Base-by-base conservation (phyloP, 1,284 basidiomycete genomes). In the Moniliophthora roreri region DNA sequence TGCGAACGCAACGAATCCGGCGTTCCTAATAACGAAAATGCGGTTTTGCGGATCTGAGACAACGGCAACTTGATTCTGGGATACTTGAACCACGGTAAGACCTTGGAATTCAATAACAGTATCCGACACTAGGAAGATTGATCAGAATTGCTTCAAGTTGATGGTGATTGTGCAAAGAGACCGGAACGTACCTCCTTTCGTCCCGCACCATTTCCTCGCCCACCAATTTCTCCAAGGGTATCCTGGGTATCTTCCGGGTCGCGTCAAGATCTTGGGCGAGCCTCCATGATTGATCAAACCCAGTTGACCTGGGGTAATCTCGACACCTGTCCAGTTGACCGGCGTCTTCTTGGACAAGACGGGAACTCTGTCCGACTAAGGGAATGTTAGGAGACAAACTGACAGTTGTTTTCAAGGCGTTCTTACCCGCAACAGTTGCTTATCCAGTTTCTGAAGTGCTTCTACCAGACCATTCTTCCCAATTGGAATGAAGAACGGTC, bases 191-290 rank as follows among this genome's bases (percentile, higher is more conserved):
- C 87, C 66, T 63, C 85, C 87, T 63, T 78, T 80, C 3, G 80
- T 85, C 21, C 87, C 89, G 53, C 67, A 62, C 80, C 81, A 91
- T 15, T 72, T 67, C 13, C 89, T 75, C 5, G 88, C 88, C 86
- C 88, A 91, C 89, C 89, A 91, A 59, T 91, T 91, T 9, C 86
- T 76, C 45, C 89, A 73, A 15, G 88, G 88, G 65, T 84, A 84
- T 0, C 80, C 75, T 9, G 89, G 88, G 61, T 91, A 91, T 13
- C 87, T 82, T 28, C 89, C 89, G 2, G 89, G 83, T 50, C 74
- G 76, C 2, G 79, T 84, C 41, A 91, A 65, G 38, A 91, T 63
- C 67, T 89, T 89, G 13, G 89, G 89, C 40, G 82, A 74, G 48
- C 88, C 89, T 72, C 89, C 89, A 64, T 91, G 87, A 63, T 85